Evolutionary conservation across 2,329 filamentous ascomycete genomes (phyloP), one percentile per base, ranked within the genome.

Genomic region (Lecanosticta acicola): DNA sequence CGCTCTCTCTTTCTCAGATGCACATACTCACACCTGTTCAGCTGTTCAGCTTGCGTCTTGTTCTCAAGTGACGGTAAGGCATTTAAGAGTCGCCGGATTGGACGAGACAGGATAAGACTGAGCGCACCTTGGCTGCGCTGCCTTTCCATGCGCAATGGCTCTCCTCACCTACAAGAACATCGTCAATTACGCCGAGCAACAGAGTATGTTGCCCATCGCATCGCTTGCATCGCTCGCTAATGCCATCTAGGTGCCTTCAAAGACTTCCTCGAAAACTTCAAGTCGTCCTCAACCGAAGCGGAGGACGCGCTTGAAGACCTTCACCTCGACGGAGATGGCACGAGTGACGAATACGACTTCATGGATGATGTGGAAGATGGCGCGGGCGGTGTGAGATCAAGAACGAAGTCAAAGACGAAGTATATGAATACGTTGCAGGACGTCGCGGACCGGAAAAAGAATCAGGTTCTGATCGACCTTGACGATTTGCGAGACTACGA

Each of bases 401-500:
- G 32, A 71, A 54, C 69, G 77, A 63, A 52, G 59, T 59, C 83
- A 82, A 32, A 87, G 84, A 64, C 73, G 66, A 97, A 97, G 71
- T 98, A 98, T 71, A 84, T 85, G 75, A 79, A 87, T 44, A 76
- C 91, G 64, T 74, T 98, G 61, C 90, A 96, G 66, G 80, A 91
- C 60, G 77, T 98, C 10, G 85, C 91, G 46, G 85, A 98, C 64
- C 80, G 93, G 54, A 77, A 81, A 55, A 74, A 78, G 46, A 79
- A 85, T 53, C 85, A 95, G 64, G 77, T 97, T 43, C 72, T 85
- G 45, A 83, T 98, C 62, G 90, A 97, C 58, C 71, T 98, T 51
- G 90, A 97, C 66, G 94, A 98, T 63, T 61, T 98, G 49, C 79
- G 82, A 41, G 57, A 91, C 83, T 97, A 84, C 69, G 90, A 96